phyloP scores from a whole-genome alignment of 1,139 yeast species.

The Waltiozyma sp. region DNA sequence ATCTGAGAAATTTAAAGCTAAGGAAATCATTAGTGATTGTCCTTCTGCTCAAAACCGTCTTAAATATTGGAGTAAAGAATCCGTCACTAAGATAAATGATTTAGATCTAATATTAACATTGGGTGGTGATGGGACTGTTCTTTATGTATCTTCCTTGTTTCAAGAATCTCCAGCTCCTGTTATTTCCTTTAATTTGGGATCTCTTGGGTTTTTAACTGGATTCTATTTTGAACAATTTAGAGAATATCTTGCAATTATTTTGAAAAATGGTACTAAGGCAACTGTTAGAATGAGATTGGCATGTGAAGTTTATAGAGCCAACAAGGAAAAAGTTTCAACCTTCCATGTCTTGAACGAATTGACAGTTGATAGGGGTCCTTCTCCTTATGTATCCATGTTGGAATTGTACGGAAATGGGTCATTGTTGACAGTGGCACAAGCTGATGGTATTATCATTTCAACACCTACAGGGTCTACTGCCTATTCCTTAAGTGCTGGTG shows the following conservation, averaged over 20 bases:
- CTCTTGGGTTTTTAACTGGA: conserved; percentile 73
- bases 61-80: conserved; percentile 57
- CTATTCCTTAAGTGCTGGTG: conserved; percentile 83
- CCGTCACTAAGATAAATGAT: conserved; percentile 28
- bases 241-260: conserved; percentile 39
- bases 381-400: conserved; percentile 75
- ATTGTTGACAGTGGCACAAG: conserved; percentile 74
- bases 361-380: conserved; percentile 81
- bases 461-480: conserved; percentile 94
- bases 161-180: conserved; percentile 82
- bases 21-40: conserved; percentile 25
- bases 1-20: conserved; percentile 53
- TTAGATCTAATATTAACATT: conserved; percentile 71
- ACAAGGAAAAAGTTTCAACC: conserved; percentile 52
- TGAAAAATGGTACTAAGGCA: conserved; percentile 64
- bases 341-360: conserved; percentile 78
- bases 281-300: conserved; percentile 75
- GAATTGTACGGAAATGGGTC: conserved; percentile 79
- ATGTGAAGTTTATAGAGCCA: conserved; percentile 45
- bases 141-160: conserved; percentile 68
- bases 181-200: conserved; percentile 71
- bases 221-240: conserved; percentile 65
- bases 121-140: conserved; percentile 89
- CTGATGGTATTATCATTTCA: conserved; percentile 80
- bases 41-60: conserved; percentile 35